phyloP scores from a whole-genome alignment of 2,329 filamentous ascomycete genomes.

The Remersonia thermophila region DNA sequence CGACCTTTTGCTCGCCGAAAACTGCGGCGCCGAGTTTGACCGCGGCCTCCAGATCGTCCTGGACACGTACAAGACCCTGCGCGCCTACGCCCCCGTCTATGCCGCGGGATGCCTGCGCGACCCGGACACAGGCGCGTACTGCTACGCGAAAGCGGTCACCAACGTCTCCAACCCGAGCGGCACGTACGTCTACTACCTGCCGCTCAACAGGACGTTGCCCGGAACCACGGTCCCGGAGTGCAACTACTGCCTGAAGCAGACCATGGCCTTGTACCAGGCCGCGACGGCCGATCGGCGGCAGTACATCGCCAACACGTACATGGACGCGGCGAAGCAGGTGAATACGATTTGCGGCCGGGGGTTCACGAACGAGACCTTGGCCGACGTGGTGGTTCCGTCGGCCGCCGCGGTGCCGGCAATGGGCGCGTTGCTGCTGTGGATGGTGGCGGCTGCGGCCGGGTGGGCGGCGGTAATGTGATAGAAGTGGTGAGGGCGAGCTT shows the following conservation, averaged over 20 bases:
- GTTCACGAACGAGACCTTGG: slow-evolving; percentile 46
- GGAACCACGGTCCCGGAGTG: slow-evolving; percentile 59
- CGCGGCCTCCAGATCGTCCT: slow-evolving; percentile 56
- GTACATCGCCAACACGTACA: slow-evolving; percentile 57
- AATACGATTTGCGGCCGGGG: slow-evolving; percentile 50
- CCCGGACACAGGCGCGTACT: slow-evolving; percentile 54
- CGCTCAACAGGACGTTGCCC: slow-evolving; percentile 62
- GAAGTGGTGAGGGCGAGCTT: neutral
- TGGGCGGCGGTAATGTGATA: neutral
- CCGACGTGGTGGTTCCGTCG: slow-evolving; percentile 23
- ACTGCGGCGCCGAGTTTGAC: slow-evolving; percentile 62
- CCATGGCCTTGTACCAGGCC: slow-evolving; percentile 68
- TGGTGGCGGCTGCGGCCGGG: neutral
- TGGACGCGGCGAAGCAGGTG: slow-evolving; percentile 57
- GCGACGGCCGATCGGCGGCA: slow-evolving; percentile 54
- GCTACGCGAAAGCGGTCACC: slow-evolving; percentile 72
- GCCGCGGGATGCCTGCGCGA: slow-evolving; percentile 68
- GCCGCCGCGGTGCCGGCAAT: slow-evolving; percentile 1
- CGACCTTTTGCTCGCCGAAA: slow-evolving; percentile 46
- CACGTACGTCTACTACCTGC: slow-evolving; percentile 74
- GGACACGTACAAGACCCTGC: slow-evolving; percentile 63
- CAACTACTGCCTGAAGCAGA: slow-evolving; percentile 60
- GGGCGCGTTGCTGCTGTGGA: neutral
- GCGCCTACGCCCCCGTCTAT: slow-evolving; percentile 68
- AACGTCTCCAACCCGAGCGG: slow-evolving; percentile 60